Percentiles rank a stretch among this genome's conserved stretches.
These are phyloP conservation scores for Coniella lustricola DNA, from an alignment of 2,329 filamentous ascomycete species.

Conservation along the genomic window DNA sequence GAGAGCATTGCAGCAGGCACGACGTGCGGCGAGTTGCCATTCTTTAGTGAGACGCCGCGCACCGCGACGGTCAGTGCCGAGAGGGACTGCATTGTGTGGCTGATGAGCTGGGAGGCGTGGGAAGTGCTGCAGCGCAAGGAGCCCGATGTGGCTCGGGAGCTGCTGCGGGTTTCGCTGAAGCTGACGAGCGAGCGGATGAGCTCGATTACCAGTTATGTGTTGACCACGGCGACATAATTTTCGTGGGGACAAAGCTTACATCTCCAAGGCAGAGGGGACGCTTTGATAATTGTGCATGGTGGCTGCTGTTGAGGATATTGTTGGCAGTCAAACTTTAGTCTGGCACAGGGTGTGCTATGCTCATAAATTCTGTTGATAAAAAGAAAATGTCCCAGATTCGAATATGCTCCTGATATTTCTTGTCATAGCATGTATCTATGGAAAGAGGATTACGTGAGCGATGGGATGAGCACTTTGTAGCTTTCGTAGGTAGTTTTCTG, in stretches of 20 bases:
- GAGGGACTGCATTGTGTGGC: conserved; percentile 74
- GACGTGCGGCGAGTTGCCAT: conserved; percentile 91
- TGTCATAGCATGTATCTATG: no score
- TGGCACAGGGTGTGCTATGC: no score
- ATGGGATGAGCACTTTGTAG: no score
- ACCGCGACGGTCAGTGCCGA: conserved; percentile 85
- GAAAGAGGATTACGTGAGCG: no score
- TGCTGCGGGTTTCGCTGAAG: conserved; percentile 84
- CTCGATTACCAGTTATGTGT: conserved; percentile 52
- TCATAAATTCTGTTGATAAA: no score
- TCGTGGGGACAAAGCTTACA: not conserved
- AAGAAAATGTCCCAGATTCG: no score
- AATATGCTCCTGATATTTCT: no score
- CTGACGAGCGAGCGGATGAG: conserved; percentile 89
- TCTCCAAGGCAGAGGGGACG: not conserved
- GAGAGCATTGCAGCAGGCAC: conserved; percentile 92
- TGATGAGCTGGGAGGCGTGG: conserved; percentile 68
- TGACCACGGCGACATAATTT: conserved; percentile 40
- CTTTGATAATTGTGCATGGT: no score
- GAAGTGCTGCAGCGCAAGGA: conserved; percentile 62
- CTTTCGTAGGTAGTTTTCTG: no score
- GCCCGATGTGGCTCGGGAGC: conserved; percentile 71
- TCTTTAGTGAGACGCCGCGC: conserved; percentile 83
- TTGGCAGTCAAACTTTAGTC: no score
- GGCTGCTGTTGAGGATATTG: no score